phyloP scores from a whole-genome alignment of 2,329 filamentous ascomycete genomes.

The Colletotrichum nymphaeae region DNA sequence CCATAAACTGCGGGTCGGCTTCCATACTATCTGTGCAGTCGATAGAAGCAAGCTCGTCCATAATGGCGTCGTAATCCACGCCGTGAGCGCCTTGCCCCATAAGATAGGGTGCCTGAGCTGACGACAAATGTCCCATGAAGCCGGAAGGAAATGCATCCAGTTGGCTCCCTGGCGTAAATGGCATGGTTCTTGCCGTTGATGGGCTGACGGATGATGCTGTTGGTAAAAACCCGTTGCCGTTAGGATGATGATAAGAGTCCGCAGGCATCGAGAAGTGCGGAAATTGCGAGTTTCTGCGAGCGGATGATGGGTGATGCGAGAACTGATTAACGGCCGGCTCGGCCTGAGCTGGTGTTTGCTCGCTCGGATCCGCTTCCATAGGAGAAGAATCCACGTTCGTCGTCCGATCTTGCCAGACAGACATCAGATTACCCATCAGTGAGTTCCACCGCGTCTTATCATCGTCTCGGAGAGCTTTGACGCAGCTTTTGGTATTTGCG shows the following conservation, averaged over 20 bases:
- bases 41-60: conserved; percentile 63
- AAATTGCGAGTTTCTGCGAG: conserved; percentile 17
- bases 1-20: conserved; percentile 72
- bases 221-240: conserved; percentile 14
- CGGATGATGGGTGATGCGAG: conserved; percentile 14
- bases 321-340: conserved; percentile 3
- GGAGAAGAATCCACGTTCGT: conserved; percentile 11
- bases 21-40: conserved; percentile 62
- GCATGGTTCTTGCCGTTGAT: conserved; percentile 33
- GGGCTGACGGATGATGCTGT: conserved; percentile 33
- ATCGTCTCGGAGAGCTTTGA: conserved; percentile 45
- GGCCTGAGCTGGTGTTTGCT: conserved; percentile 22
- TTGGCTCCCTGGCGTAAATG: conserved; percentile 35
- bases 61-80: conserved; percentile 64
- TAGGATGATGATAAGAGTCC: conserved; percentile 21
- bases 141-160: conserved; percentile 28
- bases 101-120: conserved; percentile 40
- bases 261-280: conserved; percentile 16
- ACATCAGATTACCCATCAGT: conserved; percentile 41
- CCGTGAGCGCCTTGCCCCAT: conserved; percentile 35
- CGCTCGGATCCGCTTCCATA: conserved; percentile 39
- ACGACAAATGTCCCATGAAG: conserved; percentile 31
- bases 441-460: conserved; percentile 47
- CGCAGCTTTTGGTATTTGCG: conserved; percentile 46
- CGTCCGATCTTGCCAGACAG: conserved; percentile 40